These are phyloP conservation scores for Pseudovirgaria hyperparasitica DNA, from an alignment of 2,329 filamentous ascomycete species.

Conservation along the genomic window DNA sequence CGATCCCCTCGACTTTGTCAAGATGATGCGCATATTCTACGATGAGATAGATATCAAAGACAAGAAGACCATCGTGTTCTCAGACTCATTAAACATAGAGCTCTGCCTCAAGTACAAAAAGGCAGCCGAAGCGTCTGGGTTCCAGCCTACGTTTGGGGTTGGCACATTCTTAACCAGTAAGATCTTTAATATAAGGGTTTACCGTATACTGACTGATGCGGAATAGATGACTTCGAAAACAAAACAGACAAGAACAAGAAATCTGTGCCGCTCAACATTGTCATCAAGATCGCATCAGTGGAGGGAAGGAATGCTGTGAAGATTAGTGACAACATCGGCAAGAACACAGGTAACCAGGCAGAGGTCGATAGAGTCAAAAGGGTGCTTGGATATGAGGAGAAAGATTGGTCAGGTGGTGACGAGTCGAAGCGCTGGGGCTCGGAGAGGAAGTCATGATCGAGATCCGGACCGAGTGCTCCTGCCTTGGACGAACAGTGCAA, in stretches of 20 bases:
- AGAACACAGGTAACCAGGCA: conserved; percentile 80
- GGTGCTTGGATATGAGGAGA: conserved; percentile 74
- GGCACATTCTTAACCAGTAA: conserved; percentile 84
- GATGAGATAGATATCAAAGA: conserved; percentile 59
- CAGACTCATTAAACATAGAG: conserved; percentile 86
- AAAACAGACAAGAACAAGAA: conserved; percentile 57
- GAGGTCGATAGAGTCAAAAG: conserved; percentile 76
- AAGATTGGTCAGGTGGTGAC: conserved; percentile 70
- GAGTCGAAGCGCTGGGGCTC: conserved; percentile 72
- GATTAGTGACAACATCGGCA: conserved; percentile 75
- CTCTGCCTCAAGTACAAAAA: conserved; percentile 82
- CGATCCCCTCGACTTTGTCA: conserved; percentile 68
- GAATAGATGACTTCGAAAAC: conserved; percentile 68
- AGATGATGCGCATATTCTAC: conserved; percentile 71
- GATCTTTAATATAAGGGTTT: conserved; percentile 9
- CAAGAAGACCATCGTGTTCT: conserved; percentile 87
- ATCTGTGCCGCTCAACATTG: conserved; percentile 87
- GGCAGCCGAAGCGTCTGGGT: conserved; percentile 65
- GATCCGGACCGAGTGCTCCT: no score
- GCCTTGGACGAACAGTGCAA: no score
- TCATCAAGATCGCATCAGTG: conserved; percentile 89
- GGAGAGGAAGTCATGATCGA: no score
- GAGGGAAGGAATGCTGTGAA: conserved; percentile 75
- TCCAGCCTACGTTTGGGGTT: conserved; percentile 82
- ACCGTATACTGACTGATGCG: conserved; percentile 7